Base-by-base conservation (phyloP, 495 filamentous ascomycete genomes). In the Extremus antarcticus region DNA sequence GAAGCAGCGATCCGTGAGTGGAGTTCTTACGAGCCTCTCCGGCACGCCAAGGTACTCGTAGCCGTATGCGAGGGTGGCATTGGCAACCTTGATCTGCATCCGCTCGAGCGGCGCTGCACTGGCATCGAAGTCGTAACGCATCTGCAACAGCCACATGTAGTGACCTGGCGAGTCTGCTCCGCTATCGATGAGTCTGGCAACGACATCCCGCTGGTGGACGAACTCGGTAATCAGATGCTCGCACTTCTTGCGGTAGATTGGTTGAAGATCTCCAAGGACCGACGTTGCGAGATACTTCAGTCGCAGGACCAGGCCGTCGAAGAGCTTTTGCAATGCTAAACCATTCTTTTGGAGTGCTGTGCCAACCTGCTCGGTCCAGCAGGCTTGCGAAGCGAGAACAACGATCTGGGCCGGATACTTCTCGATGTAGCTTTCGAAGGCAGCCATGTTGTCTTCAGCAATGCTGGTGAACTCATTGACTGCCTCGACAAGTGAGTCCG, bases 171-270 rank as follows among this genome's bases (percentile, higher is more conserved):
- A 81, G 35, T 77, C 77, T 17, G 92, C 94, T 53, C 82, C 83
- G 47, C 78, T 76, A 47, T 83, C 76, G 51, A 87, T 78, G 22
- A 99, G 79, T 63, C 86, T 91, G 54, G 86, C 82, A 56, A 95
- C 92, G 35, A 85, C 78, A 68, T 97, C 92, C 43, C 92, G 83
- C 67, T 99, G 92, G 65, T 97, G 92, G 17, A 99, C 92, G 66
- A 91, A 96, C 67, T 99, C 92, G 13, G 94, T 99, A 65, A 99
- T 97, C 59, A 99, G 83, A 70, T 95, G 90, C 67, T 99, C 92
- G 71, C 90, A 97, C 75, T 94, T 95, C 78, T 92, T 95, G 50
- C 92, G 75, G 62, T 85, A 79, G 43, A 97, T 83, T 1, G 86
- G 70, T 56, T 95, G 89, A 17, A 97, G 77, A 58, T 97, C 89